A percentile compares a stretch with the other conserved stretches of the same genome.
phyloP scores from a whole-genome alignment of 1,139 yeast genomes.

The Hemisphaericaspora xylanilytica region DNA sequence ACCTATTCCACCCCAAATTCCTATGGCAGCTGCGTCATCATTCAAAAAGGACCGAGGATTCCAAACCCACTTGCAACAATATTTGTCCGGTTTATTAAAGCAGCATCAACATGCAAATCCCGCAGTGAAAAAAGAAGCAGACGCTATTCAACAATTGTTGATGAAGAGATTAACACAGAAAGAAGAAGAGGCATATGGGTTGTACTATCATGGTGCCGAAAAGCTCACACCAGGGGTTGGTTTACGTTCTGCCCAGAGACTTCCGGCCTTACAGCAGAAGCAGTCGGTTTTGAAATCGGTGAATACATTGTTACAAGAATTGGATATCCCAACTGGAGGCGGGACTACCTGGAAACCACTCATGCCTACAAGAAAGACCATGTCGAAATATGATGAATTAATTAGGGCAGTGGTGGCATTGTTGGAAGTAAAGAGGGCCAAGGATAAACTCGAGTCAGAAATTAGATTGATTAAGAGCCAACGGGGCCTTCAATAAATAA shows the following conservation, averaged over 20 bases:
- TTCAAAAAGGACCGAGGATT: conserved; percentile 50
- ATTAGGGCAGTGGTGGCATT: conserved; percentile 70
- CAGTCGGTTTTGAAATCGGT: conserved; percentile 75
- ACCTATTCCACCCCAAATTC: conserved; percentile 62
- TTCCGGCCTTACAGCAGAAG: conserved; percentile 47
- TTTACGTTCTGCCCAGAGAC: conserved; percentile 63
- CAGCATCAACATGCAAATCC: conserved; percentile 30
- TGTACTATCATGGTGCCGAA: conserved; percentile 73
- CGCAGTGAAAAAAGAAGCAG: conserved; percentile 33
- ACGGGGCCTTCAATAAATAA: conserved; percentile 30
- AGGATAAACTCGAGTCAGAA: conserved; percentile 85
- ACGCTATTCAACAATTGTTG: conserved; percentile 41
- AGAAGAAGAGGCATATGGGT: conserved; percentile 85
- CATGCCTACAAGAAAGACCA: conserved; percentile 83
- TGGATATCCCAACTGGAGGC: conserved; percentile 66
- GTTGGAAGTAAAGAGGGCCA: conserved; percentile 81
- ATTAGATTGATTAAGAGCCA: conserved; percentile 57
- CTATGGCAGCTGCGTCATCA: conserved; percentile 54
- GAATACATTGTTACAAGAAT: conserved; percentile 67
- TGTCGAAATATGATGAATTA: conserved; percentile 75
- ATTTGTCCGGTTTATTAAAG: conserved; percentile 38
- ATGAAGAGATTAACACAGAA: conserved; percentile 64
- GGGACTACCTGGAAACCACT: conserved; percentile 65
- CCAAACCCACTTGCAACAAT: conserved; percentile 52
- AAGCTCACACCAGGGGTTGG: conserved; percentile 76